Base-by-base conservation (phyloP, 2,329 filamentous ascomycete species). In the Metarhizium guizhouense region DNA sequence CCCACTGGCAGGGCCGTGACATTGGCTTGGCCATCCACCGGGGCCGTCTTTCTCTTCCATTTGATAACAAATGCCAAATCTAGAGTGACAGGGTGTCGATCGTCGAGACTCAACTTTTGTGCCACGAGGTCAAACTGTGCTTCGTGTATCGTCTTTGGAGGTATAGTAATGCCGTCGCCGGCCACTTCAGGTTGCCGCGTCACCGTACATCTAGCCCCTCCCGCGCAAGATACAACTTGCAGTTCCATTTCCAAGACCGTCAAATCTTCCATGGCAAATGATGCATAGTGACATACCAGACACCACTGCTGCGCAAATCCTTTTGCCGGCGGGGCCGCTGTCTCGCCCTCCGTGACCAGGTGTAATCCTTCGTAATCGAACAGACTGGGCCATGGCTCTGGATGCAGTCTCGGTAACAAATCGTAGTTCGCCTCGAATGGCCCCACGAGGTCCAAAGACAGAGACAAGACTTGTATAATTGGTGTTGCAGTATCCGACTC, bases 361-460 rank as follows among this genome's bases (percentile, higher is more conserved):
- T 70, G 68, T 3, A 82, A 64, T 14, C 73, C 73, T 25, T 84
- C 79, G 18, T 81, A 74, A 53, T 84, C 79, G 69, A 97, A 99
- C 63, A 95, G 85, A 67, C 86, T 91, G 1, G 94, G 92, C 93
- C 94, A 99, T 2, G 83, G 77, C 51, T 87, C 85, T 0, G 80
- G 70, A 68, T 96, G 87, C 3, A 96, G 76, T 10, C 87, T 82
- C 11, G 94, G 91, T 13, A 86, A 79, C 59, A 97, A 83, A 59
- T 95, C 90, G 68, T 95, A 96, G 64, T 88, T 94, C 16, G 91
- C 89, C 71, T 96, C 91, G 63, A 99, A 97, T 0, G 93, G 90
- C 52, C 84, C 86, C 54, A 90, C 83, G 55, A 96, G 80, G 42
- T 84, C 81, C 5, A 97, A 70, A 54, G 86, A 84, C 43, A 88